These are phyloP conservation scores for Baorangia bicolor DNA, from an alignment of 768 basidiomycete genomes.

Conservation along the genomic window DNA sequence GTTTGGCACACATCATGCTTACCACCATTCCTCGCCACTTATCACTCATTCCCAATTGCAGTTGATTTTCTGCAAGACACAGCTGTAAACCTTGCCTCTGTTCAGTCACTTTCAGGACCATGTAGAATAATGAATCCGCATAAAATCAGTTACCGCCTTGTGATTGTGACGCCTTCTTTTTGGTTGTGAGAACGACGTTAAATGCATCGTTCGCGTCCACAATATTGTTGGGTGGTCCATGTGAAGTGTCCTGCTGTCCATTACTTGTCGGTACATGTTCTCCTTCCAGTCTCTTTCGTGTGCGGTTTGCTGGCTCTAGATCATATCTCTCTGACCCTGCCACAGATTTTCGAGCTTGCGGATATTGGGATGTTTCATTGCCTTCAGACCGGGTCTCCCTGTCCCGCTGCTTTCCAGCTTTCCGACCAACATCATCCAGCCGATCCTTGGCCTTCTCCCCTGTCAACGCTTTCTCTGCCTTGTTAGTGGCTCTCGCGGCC, in stretches of 20 bases:
- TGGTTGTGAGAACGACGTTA: background rate
- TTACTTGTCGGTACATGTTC: background rate
- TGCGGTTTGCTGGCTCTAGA: background rate
- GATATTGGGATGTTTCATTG: background rate
- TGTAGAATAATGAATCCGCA: conserved; percentile 26
- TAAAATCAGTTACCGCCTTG: conserved; percentile 7
- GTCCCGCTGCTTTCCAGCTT: background rate
- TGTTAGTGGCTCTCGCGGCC: conserved; percentile 17
- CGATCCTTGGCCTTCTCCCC: background rate
- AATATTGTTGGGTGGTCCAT: background rate
- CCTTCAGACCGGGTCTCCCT: background rate
- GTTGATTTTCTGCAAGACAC: conserved; percentile 11
- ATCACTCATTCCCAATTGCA: conserved; percentile 8
- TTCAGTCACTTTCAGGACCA: conserved; percentile 18
- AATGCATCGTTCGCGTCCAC: background rate
- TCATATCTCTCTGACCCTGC: conserved; percentile 8
- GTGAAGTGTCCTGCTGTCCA: conserved; percentile 5
- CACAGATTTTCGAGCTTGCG: conserved; percentile 3
- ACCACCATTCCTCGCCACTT: background rate
- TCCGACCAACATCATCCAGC: background rate
- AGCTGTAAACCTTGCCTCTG: conserved; percentile 9
- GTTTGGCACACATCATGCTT: conserved; percentile 4
- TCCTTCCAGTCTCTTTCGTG: background rate
- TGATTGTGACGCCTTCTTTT: conserved; percentile 17
- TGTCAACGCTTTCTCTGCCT: background rate